Conservation (phyloP, 2,329 filamentous ascomycete species). For the Aspergillus intermedius region DNA sequence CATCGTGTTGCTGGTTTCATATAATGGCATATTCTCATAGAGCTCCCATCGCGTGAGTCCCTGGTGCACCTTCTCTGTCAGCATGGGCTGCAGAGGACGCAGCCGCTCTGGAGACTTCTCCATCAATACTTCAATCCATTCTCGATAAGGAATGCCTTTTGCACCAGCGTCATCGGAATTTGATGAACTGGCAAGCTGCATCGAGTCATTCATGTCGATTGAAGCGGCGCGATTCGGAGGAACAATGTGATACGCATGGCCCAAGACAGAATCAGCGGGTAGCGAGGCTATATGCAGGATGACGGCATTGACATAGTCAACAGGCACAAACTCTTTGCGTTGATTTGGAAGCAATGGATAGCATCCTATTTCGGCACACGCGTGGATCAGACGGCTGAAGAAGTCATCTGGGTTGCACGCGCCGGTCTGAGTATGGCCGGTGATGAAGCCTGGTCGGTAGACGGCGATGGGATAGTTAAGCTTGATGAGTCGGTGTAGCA, state of each 20-base stretch:
- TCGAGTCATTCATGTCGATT: constrained; percentile 10
- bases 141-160: constrained; percentile 7
- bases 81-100: constrained; percentile 16
- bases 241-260: constrained; percentile 16
- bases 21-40: constrained; percentile 20
- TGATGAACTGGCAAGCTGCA: constrained; percentile 6
- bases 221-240: constrained; percentile 7
- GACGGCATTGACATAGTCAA: constrained; percentile 17
- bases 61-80: constrained; percentile 16
- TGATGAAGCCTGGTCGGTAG: constrained; percentile 73
- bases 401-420: constrained; percentile 70
- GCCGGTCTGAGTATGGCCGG: constrained; percentile 62
- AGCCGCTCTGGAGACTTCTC: constrained; percentile 3
- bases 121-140: constrained; percentile 12
- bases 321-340: constrained; percentile 20
- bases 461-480: constrained; percentile 66
- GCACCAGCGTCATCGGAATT: neutral
- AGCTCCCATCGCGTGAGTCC: constrained; percentile 20
- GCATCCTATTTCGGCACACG: constrained; percentile 63
- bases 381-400: constrained; percentile 70
- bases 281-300: constrained; percentile 17
- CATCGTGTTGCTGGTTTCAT: constrained; percentile 10
- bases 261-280: constrained; percentile 1
- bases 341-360: constrained; percentile 20
- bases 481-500: constrained; percentile 65